Evolutionary conservation across 208 protist genomes (phyloP).

Genomic region (Sergeia podlipaevii): DNA sequence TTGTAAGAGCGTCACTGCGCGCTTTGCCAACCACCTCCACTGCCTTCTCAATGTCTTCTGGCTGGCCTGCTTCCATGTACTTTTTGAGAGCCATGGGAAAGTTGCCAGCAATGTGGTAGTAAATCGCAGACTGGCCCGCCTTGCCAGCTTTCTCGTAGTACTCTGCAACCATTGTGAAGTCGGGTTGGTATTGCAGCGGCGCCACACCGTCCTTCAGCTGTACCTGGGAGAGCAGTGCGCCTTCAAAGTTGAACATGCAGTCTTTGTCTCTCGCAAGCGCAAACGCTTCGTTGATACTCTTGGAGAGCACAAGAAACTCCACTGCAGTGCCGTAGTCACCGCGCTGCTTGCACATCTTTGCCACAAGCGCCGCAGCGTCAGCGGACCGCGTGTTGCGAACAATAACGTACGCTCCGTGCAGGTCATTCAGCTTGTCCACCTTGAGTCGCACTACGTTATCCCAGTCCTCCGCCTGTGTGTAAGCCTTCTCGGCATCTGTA

Average conservation of each 20-base stretch:
- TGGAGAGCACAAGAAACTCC: conserved; percentile 96
- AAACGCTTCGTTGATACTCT: conserved; percentile 91
- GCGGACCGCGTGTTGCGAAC: conserved; percentile 91
- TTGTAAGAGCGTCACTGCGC: conserved; percentile 91
- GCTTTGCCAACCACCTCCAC: conserved; percentile 93
- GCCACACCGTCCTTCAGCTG: conserved; percentile 86
- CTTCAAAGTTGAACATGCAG: conserved; percentile 86
- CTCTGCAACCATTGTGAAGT: conserved; percentile 88
- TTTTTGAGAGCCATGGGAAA: conserved; percentile 86
- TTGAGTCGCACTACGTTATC: conserved; percentile 95
- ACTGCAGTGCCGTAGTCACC: conserved; percentile 89
- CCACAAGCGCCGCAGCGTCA: conserved; percentile 91
- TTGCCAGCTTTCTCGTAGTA: conserved; percentile 92
- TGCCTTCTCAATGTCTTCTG: conserved; percentile 91
- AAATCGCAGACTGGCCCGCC: conserved; percentile 84
- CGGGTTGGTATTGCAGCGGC: conserved; percentile 43
- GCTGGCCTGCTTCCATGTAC: conserved; percentile 85
- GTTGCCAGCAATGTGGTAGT: conserved; percentile 91
- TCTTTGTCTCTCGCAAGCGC: conserved; percentile 88
- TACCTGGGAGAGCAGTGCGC: conserved; percentile 66
- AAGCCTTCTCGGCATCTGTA: conserved; percentile 92
- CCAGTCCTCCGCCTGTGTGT: conserved; percentile 93
- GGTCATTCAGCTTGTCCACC: conserved; percentile 92
- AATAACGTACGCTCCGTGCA: conserved; percentile 94
- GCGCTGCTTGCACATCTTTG: conserved; percentile 84